Base-by-base conservation (phyloP, 2,329 filamentous ascomycete genomes). In the Sclerotinia nivalis region DNA sequence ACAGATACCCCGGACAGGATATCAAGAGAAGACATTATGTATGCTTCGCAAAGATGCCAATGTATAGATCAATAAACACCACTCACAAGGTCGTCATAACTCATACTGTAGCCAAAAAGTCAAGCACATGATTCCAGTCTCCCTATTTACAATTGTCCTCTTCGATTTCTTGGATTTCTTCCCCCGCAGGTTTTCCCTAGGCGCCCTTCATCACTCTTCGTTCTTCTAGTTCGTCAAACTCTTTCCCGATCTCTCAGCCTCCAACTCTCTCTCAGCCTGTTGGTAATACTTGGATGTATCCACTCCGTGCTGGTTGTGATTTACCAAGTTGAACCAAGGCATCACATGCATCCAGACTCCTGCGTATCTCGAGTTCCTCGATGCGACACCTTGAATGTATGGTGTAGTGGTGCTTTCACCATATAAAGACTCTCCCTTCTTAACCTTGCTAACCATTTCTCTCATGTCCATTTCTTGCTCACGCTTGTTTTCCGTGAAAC, bases 271-370 rank as follows among this genome's bases (percentile, higher is more conserved):
- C 85, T 99, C 96, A 10, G 96, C 96, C 81, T 97, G 93, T 80
- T 91, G 90, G 82, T 97, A 99, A 84, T 99, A 99, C 84, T 99
- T 99, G 74, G 95, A 93, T 45, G 96, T 99, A 80, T 99, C 96
- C 71, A 99, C 92, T 76, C 96, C 96, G 80, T 99, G 96, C 80
- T 89, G 87, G 79, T 88, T 90, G 83, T 99, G 96, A 83, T 99
- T 98, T 78, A 97, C 95, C 83, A 99, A 91, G 85, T 99, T 99
- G 83, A 97, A 95, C 96, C 94, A 98, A 52, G 95, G 94, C 69
- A 99, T 83, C 68, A 95, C 88, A 79, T 93, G 91, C 74, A 92
- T 83, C 81, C 95, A 96, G 45, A 96, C 85, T 54, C 91, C 91
- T 50, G 92, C 90, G 85, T 97, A 98, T 79, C 96, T 87, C 78